A percentile compares a stretch with the other conserved stretches of the same genome.
Evolutionary conservation across 225 moss, liverwort and hornwort species (phyloP).

Genomic region (Sphagnum tenellum): DNA sequence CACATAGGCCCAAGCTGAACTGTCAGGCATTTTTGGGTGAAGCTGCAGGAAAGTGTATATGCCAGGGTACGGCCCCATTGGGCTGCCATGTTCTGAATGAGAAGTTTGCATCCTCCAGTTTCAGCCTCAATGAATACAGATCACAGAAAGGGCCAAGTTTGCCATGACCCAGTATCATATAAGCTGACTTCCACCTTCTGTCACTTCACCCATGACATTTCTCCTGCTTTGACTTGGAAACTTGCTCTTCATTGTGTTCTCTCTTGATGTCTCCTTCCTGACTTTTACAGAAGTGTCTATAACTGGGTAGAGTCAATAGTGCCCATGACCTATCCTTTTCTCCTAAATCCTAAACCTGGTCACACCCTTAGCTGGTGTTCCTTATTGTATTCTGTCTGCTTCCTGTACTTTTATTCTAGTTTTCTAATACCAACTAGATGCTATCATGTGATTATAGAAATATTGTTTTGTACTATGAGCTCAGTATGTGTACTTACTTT

Average conservation of each 20-base stretch:
- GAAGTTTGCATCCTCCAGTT: slow-evolving; percentile 19
- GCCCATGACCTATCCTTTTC: too few species aligned
- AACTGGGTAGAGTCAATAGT: too few species aligned
- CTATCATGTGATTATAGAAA: too few species aligned
- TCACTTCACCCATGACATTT: too few species aligned
- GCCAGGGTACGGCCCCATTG: slow-evolving; percentile 20
- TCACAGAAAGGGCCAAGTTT: slow-evolving; percentile 32
- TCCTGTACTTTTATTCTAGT: neutral
- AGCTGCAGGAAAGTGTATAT: slow-evolving; percentile 35
- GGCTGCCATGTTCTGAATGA: slow-evolving; percentile 23
- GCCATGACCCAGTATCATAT: slow-evolving; percentile 56
- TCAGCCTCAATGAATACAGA: slow-evolving; percentile 26
- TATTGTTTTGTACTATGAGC: too few species aligned
- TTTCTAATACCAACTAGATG: slow-evolving; percentile 44
- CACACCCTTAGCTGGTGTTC: too few species aligned
- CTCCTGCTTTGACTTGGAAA: too few species aligned
- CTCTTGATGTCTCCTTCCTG: neutral
- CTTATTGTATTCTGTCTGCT: too few species aligned
- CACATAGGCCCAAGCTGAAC: slow-evolving; percentile 17
- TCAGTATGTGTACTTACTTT: too few species aligned
- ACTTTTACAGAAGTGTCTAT: too few species aligned
- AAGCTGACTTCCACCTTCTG: too few species aligned
- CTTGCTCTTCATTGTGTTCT: neutral
- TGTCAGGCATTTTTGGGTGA: slow-evolving; percentile 25
- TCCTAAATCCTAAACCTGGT: too few species aligned